Percentiles rank a stretch among this genome's conserved stretches.
Conservation (phyloP, 768 basidiomycete species). For the Peribolospora kevripleyi region DNA sequence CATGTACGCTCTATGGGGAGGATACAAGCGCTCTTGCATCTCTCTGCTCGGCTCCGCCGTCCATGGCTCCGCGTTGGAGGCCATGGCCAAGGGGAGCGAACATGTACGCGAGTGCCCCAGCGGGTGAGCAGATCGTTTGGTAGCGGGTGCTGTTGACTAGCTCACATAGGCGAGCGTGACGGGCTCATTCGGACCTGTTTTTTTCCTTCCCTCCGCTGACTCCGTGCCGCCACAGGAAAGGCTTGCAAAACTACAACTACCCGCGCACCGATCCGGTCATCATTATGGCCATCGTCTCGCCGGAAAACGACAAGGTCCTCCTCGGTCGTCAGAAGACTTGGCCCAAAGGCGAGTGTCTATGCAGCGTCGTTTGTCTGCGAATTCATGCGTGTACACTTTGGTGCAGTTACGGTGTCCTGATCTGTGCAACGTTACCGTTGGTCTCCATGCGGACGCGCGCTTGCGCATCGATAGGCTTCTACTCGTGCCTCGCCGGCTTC, state of each 20-base stretch:
- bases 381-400: conserved; percentile 20
- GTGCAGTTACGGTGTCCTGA: neutral
- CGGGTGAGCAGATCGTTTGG: conserved; percentile 45
- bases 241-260: conserved; percentile 52
- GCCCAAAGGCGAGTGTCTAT: neutral
- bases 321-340: conserved; percentile 56
- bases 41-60: conserved; percentile 16
- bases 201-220: neutral
- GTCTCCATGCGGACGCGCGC: conserved; percentile 13
- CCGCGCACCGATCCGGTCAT: conserved; percentile 23
- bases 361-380: conserved; percentile 3
- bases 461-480: conserved; percentile 25
- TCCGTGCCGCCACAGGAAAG: conserved; percentile 30
- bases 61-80: neutral
- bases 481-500: conserved; percentile 80
- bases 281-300: conserved; percentile 66
- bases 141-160: conserved; percentile 23
- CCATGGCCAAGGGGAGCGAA: neutral
- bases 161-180: too few species aligned
- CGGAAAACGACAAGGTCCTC: conserved; percentile 55
- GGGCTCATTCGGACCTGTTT: conserved; percentile 32
- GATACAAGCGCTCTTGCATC: conserved; percentile 75
- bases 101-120: conserved; percentile 20
- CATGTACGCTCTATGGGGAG: conserved; percentile 71
- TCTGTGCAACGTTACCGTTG: conserved; percentile 38